A percentile compares a stretch with the other conserved stretches of the same genome.
Conservation (phyloP, 805 yeast species). For the Ogataea pilisensis region DNA sequence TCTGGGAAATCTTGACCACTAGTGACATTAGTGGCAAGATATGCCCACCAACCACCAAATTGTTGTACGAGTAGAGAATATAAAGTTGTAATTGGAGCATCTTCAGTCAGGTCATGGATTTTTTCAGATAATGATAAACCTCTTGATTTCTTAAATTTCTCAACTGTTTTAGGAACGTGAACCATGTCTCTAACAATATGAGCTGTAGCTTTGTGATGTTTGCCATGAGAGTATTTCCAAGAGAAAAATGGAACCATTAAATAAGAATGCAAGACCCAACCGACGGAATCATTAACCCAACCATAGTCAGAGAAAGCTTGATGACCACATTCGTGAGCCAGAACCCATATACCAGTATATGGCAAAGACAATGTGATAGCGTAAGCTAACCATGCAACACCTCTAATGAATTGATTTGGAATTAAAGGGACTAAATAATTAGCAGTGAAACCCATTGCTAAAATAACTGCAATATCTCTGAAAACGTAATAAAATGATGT, state of each 20-base stretch:
- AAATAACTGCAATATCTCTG: constrained; percentile 55
- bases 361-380: constrained; percentile 56
- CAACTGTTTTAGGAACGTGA: constrained; percentile 69
- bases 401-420: constrained; percentile 41
- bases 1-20: constrained; percentile 70
- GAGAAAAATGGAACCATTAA: constrained; percentile 82
- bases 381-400: constrained; percentile 56
- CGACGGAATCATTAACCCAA: constrained; percentile 70
- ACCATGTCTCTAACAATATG: constrained; percentile 81
- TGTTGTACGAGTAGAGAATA: constrained; percentile 59
- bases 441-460: constrained; percentile 49
- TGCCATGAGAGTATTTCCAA: constrained; percentile 80
- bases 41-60: constrained; percentile 69
- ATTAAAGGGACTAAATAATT: constrained; percentile 50
- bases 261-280: constrained; percentile 79
- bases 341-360: constrained; percentile 77
- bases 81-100: constrained; percentile 68
- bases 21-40: constrained; percentile 66
- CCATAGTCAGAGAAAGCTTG: constrained; percentile 76
- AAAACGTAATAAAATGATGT: constrained; percentile 60
- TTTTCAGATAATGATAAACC: constrained; percentile 17
- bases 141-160: constrained; percentile 42
- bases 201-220: constrained; percentile 90
- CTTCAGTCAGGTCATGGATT: constrained; percentile 59
- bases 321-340: constrained; percentile 93